phyloP scores from a whole-genome alignment of 2,329 filamentous ascomycete species.

The Cladophialophora bantiana region DNA sequence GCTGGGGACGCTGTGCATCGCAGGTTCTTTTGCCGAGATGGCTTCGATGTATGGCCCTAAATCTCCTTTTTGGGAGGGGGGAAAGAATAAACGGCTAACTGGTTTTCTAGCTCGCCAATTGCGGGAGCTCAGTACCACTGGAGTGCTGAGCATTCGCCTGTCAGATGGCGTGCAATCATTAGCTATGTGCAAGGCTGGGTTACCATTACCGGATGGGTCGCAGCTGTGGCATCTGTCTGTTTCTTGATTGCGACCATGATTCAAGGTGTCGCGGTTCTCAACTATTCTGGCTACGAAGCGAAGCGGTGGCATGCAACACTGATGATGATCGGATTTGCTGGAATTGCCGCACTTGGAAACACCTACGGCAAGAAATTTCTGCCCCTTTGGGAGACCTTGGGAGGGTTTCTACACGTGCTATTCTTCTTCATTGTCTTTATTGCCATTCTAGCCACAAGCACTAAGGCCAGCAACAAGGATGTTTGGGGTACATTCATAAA shows the following conservation, averaged over 20 bases:
- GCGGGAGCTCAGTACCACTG: constrained; percentile 52
- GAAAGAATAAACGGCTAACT: constrained; percentile 2
- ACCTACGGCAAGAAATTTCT: constrained; percentile 45
- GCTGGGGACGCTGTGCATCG: constrained; percentile 48
- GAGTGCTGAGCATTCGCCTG: constrained; percentile 47
- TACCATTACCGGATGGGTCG: constrained; percentile 49
- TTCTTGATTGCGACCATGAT: constrained; percentile 47
- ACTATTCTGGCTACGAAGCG: constrained; percentile 46
- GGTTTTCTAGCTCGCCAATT: constrained; percentile 45
- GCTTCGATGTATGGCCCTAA: constrained; percentile 46
- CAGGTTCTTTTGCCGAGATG: constrained; percentile 51
- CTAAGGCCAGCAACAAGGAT: constrained; percentile 45
- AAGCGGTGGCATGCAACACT: constrained; percentile 52
- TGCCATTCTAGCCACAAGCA: constrained; percentile 46
- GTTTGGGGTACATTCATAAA: constrained; percentile 58
- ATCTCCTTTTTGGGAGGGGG: neutral
- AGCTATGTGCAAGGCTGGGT: constrained; percentile 45
- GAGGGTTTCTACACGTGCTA: constrained; percentile 45
- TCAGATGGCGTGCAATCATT: constrained; percentile 21
- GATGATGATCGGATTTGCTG: constrained; percentile 48
- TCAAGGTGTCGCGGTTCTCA: constrained; percentile 48
- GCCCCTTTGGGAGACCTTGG: constrained; percentile 42
- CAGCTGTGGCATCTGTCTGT: constrained; percentile 46
- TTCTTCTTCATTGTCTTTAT: constrained; percentile 50
- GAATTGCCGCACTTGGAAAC: constrained; percentile 44